phyloP scores from a whole-genome alignment of 139 green algal species.

The Yamagishiella unicocca region DNA sequence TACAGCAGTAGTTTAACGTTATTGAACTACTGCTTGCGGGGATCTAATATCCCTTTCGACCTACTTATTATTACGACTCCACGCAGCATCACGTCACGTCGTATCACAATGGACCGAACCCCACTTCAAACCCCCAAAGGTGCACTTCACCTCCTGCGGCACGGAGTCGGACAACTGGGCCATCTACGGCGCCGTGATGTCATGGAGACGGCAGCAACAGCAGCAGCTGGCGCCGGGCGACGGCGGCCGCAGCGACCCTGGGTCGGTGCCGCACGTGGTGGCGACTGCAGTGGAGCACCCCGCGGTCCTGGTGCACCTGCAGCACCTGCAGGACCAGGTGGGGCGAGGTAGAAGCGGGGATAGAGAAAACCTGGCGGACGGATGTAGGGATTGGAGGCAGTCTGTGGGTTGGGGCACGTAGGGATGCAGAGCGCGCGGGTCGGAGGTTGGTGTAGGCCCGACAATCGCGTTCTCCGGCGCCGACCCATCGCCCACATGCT shows the following conservation, averaged over 20 bases:
- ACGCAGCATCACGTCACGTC: too few species aligned
- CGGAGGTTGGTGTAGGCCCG: background rate
- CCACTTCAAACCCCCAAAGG: too few species aligned
- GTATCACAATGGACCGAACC: too few species aligned
- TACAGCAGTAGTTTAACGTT: too few species aligned
- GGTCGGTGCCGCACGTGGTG: constrained; percentile 77
- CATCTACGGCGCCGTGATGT: constrained; percentile 68
- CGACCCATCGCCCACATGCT: too few species aligned
- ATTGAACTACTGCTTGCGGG: too few species aligned
- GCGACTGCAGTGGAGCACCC: constrained; percentile 83
- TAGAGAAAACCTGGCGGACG: background rate
- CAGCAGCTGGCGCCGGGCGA: background rate
- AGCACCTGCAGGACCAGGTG: constrained; percentile 37
- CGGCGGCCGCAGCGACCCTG: too few species aligned
- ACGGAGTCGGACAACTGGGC: constrained; percentile 76
- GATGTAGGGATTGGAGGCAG: background rate
- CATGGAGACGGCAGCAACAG: background rate
- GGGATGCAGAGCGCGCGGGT: background rate
- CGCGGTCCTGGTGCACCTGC: constrained; percentile 71
- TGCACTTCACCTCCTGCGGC: constrained; percentile 72
- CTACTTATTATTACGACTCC: too few species aligned
- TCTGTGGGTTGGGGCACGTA: background rate
- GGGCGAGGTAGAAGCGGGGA: background rate
- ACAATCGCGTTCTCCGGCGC: too few species aligned
- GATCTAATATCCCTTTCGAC: too few species aligned